Base-by-base conservation (phyloP, 257 asterid species). In the Cordia subcordata region DNA sequence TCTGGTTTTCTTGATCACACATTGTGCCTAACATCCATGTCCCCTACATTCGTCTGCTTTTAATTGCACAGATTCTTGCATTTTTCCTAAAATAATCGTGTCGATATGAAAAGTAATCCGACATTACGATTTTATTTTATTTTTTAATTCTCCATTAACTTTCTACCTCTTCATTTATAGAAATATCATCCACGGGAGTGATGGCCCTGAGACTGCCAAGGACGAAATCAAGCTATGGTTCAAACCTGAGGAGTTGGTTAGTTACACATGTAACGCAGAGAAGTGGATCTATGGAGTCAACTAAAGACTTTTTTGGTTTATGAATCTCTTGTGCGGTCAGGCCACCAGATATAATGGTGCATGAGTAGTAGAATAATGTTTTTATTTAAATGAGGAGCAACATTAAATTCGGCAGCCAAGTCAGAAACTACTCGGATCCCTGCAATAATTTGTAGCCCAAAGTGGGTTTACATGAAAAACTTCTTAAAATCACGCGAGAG, bases 191-290 rank as follows among this genome's bases (percentile, higher is more conserved):
- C 99, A 90, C 45, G 99, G 99, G 8, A 93, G 99, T 27, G 99
- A 93, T 61, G 97, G 99, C n/a, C 95, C 88, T 0, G 96, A 93
- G 85, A 93, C 97, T 4, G 99, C 99, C 37, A 93, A 90, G 80
- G 97, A 93, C 68, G 99, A 93, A 64, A 93, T 93, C 87, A 77
- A 70, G 70, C 85, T 90, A 57, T 90, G 97, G 99, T 90, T 93
- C 69, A 90, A 93, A 69, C 90, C 92, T 1, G 96, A 82, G 63
- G 99, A 93, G 75, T 77, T 93, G 87, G 95, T 93, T 46, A 75
- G 57, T 23, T 93, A 80, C 94, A 66, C 87, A 5, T 82, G 80
- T 87, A 82, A 87, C 66, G 69, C 94, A 44, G 99, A 93, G 85
- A 87, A 85, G 77, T 93, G 97, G 99, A 57, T 87, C 66, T 86